These are phyloP conservation scores for Saccharomycopsis crataegensis DNA, from an alignment of 1,139 yeast genomes.

Conservation along the genomic window DNA sequence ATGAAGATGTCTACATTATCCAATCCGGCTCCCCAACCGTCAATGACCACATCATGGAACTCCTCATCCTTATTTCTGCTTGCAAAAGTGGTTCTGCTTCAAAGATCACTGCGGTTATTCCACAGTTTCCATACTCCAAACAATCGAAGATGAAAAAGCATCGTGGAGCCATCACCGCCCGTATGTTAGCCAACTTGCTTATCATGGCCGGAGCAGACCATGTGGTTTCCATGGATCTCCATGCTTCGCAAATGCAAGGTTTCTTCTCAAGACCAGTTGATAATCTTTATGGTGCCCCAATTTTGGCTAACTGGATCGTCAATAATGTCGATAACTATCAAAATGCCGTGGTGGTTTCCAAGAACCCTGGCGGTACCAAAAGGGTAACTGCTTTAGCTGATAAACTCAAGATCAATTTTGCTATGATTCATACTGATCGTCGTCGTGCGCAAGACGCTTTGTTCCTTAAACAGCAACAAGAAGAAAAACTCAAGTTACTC, in stretches of 20 bases:
- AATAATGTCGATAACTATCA: slow-evolving; percentile 40
- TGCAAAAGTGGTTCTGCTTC: slow-evolving; percentile 76
- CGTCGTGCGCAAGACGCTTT: slow-evolving; percentile 76
- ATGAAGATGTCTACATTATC: slow-evolving; percentile 67
- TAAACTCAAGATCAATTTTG: slow-evolving; percentile 67
- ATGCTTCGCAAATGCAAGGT: slow-evolving; percentile 81
- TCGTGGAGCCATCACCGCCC: slow-evolving; percentile 78
- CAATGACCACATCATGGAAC: slow-evolving; percentile 66
- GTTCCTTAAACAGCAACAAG: slow-evolving; percentile 37
- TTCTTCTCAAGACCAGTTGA: slow-evolving; percentile 78
- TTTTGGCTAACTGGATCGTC: slow-evolving; percentile 60
- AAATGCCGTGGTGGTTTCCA: slow-evolving; percentile 73
- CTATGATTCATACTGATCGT: slow-evolving; percentile 75
- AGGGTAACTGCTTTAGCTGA: slow-evolving; percentile 78
- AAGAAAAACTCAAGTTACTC: slow-evolving; percentile 67
- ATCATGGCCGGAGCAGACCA: slow-evolving; percentile 79
- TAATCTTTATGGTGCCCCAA: slow-evolving; percentile 74
- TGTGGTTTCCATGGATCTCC: slow-evolving; percentile 77
- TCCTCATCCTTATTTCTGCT: slow-evolving; percentile 66
- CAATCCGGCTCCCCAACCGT: slow-evolving; percentile 60
- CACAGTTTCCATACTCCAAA: slow-evolving; percentile 77
- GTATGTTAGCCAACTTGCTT: slow-evolving; percentile 64
- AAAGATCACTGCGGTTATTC: slow-evolving; percentile 70
- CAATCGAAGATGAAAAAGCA: slow-evolving; percentile 79
- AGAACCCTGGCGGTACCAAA: slow-evolving; percentile 85